phyloP scores from a whole-genome alignment of 495 filamentous ascomycete genomes.

The Talaromyces borbonicus region DNA sequence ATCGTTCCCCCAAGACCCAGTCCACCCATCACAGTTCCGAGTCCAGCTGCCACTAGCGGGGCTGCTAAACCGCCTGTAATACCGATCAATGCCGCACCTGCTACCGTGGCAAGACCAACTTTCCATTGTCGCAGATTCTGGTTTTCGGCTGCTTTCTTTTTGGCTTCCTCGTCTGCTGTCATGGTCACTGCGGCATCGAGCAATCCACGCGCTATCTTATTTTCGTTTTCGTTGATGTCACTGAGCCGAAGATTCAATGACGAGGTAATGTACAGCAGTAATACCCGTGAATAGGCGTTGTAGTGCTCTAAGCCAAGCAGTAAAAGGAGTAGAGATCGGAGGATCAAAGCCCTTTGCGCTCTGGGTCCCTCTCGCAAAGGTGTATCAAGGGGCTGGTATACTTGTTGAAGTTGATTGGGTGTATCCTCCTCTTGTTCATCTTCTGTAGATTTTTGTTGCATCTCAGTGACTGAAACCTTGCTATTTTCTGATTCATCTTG shows the following conservation, averaged over 20 bases:
- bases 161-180: conserved; percentile 53
- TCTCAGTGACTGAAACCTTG: neutral
- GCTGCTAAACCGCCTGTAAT: conserved; percentile 75
- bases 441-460: neutral
- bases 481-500: conserved; percentile 29
- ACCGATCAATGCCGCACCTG: conserved; percentile 66
- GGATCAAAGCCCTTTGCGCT: conserved; percentile 35
- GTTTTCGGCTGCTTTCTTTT: conserved; percentile 59
- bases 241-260: conserved; percentile 56
- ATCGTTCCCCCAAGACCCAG: conserved; percentile 70
- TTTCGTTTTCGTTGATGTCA: conserved; percentile 60
- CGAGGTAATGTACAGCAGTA: conserved; percentile 60
- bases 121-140: conserved; percentile 64
- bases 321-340: conserved; percentile 58
- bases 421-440: neutral
- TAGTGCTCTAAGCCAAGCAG: conserved; percentile 77
- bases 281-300: conserved; percentile 59
- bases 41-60: conserved; percentile 69
- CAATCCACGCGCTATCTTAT: conserved; percentile 61
- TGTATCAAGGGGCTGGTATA: conserved; percentile 38
- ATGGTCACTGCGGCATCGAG: conserved; percentile 64
- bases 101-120: conserved; percentile 71
- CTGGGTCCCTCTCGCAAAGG: conserved; percentile 31
- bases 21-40: conserved; percentile 75
- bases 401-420: conserved; percentile 13